These are phyloP conservation scores for Ballota nigra DNA, from an alignment of 257 asterid genomes.

Conservation along the genomic window DNA sequence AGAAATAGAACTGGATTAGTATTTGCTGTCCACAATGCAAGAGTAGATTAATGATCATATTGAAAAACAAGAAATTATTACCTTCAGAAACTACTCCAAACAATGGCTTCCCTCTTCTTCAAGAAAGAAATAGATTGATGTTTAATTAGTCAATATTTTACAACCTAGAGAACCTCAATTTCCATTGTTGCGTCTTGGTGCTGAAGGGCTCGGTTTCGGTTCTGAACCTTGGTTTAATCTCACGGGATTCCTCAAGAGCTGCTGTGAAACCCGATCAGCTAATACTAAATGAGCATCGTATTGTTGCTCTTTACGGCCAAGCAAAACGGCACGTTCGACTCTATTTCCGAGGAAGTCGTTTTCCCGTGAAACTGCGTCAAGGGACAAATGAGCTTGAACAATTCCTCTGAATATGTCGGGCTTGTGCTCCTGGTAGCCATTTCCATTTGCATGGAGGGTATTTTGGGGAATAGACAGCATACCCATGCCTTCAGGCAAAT, in stretches of 20 bases:
- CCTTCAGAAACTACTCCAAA: slow-evolving; percentile 23
- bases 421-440: slow-evolving; percentile 38
- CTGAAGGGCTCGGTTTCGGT: slow-evolving; percentile 34
- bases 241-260: slow-evolving; percentile 41
- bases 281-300: slow-evolving; percentile 36
- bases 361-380: slow-evolving; percentile 32
- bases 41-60: not conserved
- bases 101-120: slow-evolving; percentile 23
- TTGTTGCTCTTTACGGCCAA: slow-evolving; percentile 28
- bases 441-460: slow-evolving; percentile 41
- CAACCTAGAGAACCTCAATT: slow-evolving; percentile 17
- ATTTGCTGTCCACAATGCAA: not conserved
- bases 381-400: slow-evolving; percentile 42
- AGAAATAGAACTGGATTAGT: slow-evolving; percentile 1
- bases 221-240: slow-evolving; percentile 46
- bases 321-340: slow-evolving; percentile 21
- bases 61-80: not conserved
- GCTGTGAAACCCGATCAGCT: slow-evolving; percentile 49
- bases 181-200: slow-evolving; percentile 24
- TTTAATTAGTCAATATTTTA: slow-evolving; percentile 11
- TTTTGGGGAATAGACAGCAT: slow-evolving; percentile 32
- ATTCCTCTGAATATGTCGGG: slow-evolving; percentile 44
- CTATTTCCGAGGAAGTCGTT: slow-evolving; percentile 31
- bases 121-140: slow-evolving; percentile 9
- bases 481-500: slow-evolving; percentile 44